These are phyloP conservation scores for Synchytrium microbalum DNA, from an alignment of 371 early-diverging fungal genomes.

Conservation along the genomic window DNA sequence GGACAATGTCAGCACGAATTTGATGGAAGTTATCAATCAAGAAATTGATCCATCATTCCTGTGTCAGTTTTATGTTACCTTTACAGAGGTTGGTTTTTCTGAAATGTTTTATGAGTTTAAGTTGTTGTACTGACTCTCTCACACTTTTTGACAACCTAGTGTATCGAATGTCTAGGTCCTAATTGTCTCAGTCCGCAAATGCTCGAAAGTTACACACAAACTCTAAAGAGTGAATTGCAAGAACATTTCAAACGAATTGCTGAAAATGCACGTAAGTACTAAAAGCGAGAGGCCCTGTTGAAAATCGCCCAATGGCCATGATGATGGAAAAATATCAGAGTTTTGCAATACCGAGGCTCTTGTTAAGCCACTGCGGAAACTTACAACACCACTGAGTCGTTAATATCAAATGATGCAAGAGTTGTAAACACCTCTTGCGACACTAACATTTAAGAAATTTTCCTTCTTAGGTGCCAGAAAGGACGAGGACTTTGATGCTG, in stretches of 20 bases:
- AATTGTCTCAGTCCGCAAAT: neutral
- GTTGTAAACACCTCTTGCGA: neutral
- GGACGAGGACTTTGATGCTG: constrained; percentile 75
- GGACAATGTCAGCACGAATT: neutral
- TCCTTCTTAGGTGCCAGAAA: constrained; percentile 44
- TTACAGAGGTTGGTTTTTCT: constrained; percentile 1
- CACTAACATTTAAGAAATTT: neutral
- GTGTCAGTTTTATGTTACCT: neutral
- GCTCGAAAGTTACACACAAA: neutral
- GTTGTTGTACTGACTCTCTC: too few relatives aligned
- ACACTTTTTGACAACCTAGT: too few relatives aligned
- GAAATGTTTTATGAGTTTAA: neutral
- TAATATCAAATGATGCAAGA: neutral
- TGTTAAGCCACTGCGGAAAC: too few relatives aligned
- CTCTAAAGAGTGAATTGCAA: neutral
- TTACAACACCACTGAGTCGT: constrained; percentile 16
- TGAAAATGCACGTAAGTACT: neutral
- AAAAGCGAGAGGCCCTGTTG: neutral
- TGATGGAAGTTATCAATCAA: constrained; percentile 13
- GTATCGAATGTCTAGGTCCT: neutral
- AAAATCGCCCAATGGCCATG: neutral
- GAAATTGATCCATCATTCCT: constrained; percentile 13
- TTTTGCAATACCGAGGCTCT: neutral
- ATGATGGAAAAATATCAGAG: neutral
- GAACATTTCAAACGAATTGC: neutral